These are phyloP conservation scores for Macrolepiota fuliginosa DNA, from an alignment of 768 basidiomycete genomes.

Conservation along the genomic window DNA sequence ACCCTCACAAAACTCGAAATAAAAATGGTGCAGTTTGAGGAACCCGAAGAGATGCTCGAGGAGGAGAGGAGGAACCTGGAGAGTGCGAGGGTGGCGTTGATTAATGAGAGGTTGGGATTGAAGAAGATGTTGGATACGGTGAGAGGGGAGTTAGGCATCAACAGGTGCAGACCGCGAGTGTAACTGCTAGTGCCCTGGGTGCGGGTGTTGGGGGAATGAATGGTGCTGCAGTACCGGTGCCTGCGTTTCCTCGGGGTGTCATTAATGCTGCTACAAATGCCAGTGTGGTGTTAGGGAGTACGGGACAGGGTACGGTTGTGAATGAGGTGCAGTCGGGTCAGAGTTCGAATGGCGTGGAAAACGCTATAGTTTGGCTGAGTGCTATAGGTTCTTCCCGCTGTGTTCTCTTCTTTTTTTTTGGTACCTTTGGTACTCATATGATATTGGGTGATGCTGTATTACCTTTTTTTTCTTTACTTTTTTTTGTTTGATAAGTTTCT, in stretches of 20 bases:
- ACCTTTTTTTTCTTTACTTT: not conserved
- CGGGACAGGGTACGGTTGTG: conserved; percentile 57
- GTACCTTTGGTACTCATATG: not conserved
- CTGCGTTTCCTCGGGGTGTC: conserved; percentile 16
- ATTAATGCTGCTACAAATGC: conserved; percentile 25
- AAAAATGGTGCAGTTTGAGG: conserved; percentile 94
- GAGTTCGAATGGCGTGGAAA: conserved; percentile 44
- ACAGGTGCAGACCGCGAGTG: conserved; percentile 12
- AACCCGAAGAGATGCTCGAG: conserved; percentile 88
- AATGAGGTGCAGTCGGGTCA: conserved; percentile 48
- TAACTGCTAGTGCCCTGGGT: conserved; percentile 45
- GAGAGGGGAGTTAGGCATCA: conserved; percentile 38
- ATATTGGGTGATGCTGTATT: not conserved
- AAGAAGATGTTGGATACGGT: conserved; percentile 73
- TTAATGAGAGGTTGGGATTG: conserved; percentile 73
- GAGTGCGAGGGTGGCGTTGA: conserved; percentile 72
- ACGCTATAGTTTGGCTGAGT: conserved; percentile 45
- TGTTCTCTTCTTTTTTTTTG: not conserved
- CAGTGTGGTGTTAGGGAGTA: conserved; percentile 44
- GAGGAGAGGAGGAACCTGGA: conserved; percentile 87
- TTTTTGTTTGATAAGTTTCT: not conserved
- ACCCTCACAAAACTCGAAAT: conserved; percentile 87
- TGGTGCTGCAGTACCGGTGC: conserved; percentile 21
- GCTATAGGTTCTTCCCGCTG: not conserved
- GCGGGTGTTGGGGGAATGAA: no score